A percentile compares a stretch with the other conserved stretches of the same genome.
These are phyloP conservation scores for Nitzschia inconspicua DNA, from an alignment of 108 stramenopile species.

Conservation along the genomic window DNA sequence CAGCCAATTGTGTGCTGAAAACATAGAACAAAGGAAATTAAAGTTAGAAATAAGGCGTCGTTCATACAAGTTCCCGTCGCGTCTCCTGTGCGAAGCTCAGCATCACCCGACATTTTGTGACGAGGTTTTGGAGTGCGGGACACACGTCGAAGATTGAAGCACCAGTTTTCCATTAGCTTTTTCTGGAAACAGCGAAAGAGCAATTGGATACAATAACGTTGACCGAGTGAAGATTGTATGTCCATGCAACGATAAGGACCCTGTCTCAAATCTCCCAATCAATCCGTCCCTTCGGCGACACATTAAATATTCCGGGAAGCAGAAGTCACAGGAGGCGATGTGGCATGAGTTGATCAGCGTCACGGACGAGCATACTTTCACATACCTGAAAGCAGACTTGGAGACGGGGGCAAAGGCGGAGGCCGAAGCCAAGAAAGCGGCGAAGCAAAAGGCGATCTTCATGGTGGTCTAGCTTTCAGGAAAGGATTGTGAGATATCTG, in stretches of 20 bases:
- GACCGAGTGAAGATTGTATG: too few relatives aligned
- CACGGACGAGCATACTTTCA: not conserved
- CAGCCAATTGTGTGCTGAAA: conserved; percentile 38
- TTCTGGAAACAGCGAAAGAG: not conserved
- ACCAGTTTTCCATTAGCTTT: not conserved
- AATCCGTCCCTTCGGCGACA: too few relatives aligned
- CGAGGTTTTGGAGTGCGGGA: not conserved
- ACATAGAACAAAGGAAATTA: not conserved
- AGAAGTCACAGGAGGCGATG: not conserved
- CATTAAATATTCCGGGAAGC: not conserved
- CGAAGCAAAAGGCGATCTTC: conserved; percentile 45
- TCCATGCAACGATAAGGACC: too few relatives aligned
- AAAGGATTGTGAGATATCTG: conserved; percentile 1
- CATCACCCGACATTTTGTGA: not conserved
- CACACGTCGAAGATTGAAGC: not conserved
- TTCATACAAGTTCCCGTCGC: not conserved
- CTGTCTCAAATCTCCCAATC: too few relatives aligned
- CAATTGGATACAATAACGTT: not conserved
- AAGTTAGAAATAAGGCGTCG: not conserved
- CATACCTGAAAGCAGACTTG: conserved; percentile 60
- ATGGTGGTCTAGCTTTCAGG: conserved; percentile 13
- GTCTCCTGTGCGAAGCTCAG: not conserved
- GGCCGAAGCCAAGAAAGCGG: conserved; percentile 46
- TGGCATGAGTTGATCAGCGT: not conserved
- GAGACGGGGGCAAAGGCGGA: conserved; percentile 48